Percentiles rank a stretch among this genome's conserved stretches.
Evolutionary conservation across 2,329 filamentous ascomycete genomes (phyloP).

Genomic region (Plenodomus biglobosus): DNA sequence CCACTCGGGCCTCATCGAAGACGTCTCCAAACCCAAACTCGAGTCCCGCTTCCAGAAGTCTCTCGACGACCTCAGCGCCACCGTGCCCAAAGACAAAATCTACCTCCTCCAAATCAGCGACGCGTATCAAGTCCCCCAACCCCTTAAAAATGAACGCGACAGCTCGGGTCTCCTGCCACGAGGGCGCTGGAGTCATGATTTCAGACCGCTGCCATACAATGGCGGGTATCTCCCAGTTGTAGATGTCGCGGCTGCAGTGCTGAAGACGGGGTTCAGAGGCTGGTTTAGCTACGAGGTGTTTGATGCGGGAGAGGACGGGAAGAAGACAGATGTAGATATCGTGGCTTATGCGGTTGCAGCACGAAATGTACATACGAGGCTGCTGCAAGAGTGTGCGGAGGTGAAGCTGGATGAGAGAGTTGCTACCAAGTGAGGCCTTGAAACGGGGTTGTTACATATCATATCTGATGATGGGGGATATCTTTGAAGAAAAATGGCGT

Average conservation of each 20-base stretch:
- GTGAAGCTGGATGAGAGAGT: conserved; percentile 15
- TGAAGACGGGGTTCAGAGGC: conserved; percentile 66
- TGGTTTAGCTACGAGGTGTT: conserved; percentile 74
- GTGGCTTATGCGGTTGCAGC: conserved; percentile 55
- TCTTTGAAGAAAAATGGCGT: no score
- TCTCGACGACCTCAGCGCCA: conserved; percentile 57
- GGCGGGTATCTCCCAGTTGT: conserved; percentile 71
- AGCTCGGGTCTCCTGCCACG: conserved; percentile 60
- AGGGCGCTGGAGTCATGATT: conserved; percentile 71
- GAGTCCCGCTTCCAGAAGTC: conserved; percentile 56
- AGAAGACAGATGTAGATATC: conserved; percentile 55
- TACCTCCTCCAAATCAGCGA: conserved; percentile 75
- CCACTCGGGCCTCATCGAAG: conserved; percentile 59
- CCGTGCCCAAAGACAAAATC: conserved; percentile 69
- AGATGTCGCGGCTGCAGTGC: conserved; percentile 65
- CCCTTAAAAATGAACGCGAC: conserved; percentile 55
- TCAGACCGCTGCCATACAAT: conserved; percentile 67
- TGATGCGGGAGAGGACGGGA: conserved; percentile 59
- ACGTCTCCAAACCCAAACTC: conserved; percentile 50
- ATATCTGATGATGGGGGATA: neutral
- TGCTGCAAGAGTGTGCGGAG: conserved; percentile 38
- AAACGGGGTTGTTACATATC: neutral
- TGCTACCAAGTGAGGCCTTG: neutral
- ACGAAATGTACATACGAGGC: conserved; percentile 50
- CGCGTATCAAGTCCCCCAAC: conserved; percentile 64